Conservation (phyloP, 1,284 basidiomycete species). For the Serendipita sp. region DNA sequence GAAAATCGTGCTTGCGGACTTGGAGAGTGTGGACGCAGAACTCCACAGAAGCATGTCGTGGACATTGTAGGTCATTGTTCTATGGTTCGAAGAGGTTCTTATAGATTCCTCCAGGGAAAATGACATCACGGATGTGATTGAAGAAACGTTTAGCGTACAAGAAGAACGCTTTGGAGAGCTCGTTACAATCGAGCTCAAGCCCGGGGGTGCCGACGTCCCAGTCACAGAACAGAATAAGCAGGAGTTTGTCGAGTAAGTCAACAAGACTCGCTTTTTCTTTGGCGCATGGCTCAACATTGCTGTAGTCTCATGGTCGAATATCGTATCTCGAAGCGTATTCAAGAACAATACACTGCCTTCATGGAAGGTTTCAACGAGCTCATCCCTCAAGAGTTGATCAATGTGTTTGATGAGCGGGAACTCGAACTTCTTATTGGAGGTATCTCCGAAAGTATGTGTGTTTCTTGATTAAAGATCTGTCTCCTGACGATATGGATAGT, state of each 20-base stretch:
- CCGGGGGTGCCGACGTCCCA: constrained; percentile 25
- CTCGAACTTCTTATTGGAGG: constrained; percentile 30
- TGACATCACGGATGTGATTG: constrained; percentile 23
- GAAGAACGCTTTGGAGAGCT: constrained; percentile 33
- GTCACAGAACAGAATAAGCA: constrained; percentile 33
- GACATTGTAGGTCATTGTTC: constrained; percentile 35
- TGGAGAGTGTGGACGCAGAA: constrained; percentile 37
- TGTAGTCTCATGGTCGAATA: constrained; percentile 26
- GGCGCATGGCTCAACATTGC: constrained; percentile 28
- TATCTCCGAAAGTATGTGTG: constrained; percentile 25
- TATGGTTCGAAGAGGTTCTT: constrained; percentile 21
- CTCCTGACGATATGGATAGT: neutral
- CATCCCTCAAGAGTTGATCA: constrained; percentile 32
- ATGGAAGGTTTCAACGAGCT: constrained; percentile 30
- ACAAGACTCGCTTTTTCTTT: neutral
- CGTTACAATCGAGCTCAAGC: constrained; percentile 28
- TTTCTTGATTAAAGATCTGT: neutral
- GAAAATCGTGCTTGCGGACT: constrained; percentile 35
- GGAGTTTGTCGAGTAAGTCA: constrained; percentile 27
- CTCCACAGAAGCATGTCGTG: constrained; percentile 43
- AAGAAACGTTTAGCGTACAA: constrained; percentile 23
- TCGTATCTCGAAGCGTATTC: constrained; percentile 28
- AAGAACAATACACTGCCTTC: constrained; percentile 33
- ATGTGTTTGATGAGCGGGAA: constrained; percentile 33
- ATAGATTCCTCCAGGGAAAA: constrained; percentile 16